Evolutionary conservation across 345 rosid species (phyloP), one percentile per base, ranked within the genome.

Genomic region (Xanthoceras sorbifolium): DNA sequence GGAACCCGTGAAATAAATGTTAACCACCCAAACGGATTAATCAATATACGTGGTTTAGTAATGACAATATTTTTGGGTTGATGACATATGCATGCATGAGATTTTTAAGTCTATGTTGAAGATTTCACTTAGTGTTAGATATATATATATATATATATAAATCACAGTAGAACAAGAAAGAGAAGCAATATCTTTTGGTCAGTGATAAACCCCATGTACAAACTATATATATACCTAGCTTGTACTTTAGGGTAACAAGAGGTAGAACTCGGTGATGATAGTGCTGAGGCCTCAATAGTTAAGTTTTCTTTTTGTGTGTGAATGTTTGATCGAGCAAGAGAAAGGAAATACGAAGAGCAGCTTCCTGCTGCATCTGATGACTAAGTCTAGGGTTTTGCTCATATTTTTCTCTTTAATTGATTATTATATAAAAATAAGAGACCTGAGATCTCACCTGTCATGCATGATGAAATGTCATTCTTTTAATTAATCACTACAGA

Each of bases 1-100:
- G 62, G 23, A 71, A 26, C 46, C 72, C 67, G 20, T 55, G 65
- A 64, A 22, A 28, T 52, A 52, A 60, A 77, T 17, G 26, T 48
- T 70, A 44, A 8, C 62, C 22, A 72, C 42, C 66, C 36, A 15
- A 12, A 28, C n/a, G 11, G 28, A n/a, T 57, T 18, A 54, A 14
- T 50, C 48, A 14, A 48, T 48, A 42, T 42, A 32, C 4, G 36
- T 42, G 46, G 46, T 42, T 42, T 10, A 10, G 46, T 14, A 42
- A 42, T 10, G 14, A 9, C 0, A 42, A 42, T 14, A 42, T 42
- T 42, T 57, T 57, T 54, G 22, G n/a, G 60, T 54, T 54, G 23
- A 54, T 14, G 9, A 54, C 20, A 54, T 25, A 54, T 54, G 20
- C 52, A 12, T 32, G 52, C n/a, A 23, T 4, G 36, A 29, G 28